These are phyloP conservation scores for Russula abietina DNA, from an alignment of 768 basidiomycete genomes.

Conservation along the genomic window DNA sequence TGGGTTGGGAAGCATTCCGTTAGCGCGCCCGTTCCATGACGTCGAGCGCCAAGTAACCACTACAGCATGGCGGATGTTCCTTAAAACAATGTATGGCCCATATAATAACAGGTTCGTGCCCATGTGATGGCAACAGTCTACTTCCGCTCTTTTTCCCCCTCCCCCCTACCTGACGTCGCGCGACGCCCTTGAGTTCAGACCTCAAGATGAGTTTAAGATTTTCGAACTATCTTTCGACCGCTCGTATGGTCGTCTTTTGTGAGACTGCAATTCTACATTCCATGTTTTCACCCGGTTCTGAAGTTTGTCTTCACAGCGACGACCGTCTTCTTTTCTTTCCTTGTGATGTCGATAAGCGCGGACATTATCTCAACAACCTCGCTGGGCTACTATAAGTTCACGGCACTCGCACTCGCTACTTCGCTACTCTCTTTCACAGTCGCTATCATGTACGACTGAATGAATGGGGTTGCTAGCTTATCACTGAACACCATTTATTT, in stretches of 20 bases:
- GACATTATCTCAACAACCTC: slow-evolving; percentile 28
- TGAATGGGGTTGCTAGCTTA: neutral
- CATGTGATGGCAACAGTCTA: neutral
- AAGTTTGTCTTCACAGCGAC: neutral
- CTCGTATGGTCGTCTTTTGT: slow-evolving; percentile 9
- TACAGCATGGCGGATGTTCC: neutral
- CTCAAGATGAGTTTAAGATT: neutral
- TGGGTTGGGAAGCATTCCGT: neutral
- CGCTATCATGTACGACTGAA: slow-evolving; percentile 28
- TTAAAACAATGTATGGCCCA: too few relatives aligned
- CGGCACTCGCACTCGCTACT: slow-evolving; percentile 31
- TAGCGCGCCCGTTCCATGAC: slow-evolving; percentile 1
- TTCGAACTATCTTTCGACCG: neutral
- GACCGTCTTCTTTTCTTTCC: slow-evolving; percentile 28
- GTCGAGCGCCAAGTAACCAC: neutral
- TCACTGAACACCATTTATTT: neutral
- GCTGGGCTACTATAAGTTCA: slow-evolving; percentile 25
- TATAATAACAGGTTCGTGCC: neutral
- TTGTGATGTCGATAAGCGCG: slow-evolving; percentile 32
- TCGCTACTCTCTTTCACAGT: slow-evolving; percentile 31
- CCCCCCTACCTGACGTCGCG: neutral
- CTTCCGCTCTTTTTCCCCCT: neutral
- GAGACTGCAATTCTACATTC: neutral
- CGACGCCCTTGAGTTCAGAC: neutral
- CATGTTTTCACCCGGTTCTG: neutral